Evolutionary conservation across 2,329 filamentous ascomycete species (phyloP).

Genomic region (Neofusicoccum laricinum): DNA sequence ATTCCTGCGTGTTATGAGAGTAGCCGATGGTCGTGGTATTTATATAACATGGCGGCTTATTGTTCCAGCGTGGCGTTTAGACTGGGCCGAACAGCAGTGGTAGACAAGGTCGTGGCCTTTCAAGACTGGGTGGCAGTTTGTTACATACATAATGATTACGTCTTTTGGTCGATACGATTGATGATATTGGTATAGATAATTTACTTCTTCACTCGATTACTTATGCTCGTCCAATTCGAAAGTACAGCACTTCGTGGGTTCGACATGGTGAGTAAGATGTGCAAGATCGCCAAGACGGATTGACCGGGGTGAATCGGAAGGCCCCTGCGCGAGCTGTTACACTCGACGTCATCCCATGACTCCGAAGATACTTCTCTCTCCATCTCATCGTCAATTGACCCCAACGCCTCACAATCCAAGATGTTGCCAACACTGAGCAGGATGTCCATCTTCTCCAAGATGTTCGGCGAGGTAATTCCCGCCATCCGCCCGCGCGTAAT

Average conservation of each 20-base stretch:
- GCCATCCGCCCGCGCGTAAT: background rate
- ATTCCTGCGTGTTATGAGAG: background rate
- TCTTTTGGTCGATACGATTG: background rate
- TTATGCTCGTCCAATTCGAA: no score
- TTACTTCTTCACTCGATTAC: background rate
- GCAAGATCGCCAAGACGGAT: background rate
- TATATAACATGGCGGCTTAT: background rate
- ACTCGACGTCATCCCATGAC: slow-evolving; percentile 16
- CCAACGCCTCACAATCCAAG: background rate
- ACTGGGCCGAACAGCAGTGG: background rate
- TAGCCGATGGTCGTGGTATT: background rate
- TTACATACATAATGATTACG: background rate
- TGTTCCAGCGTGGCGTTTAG: slow-evolving; percentile 10
- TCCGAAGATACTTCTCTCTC: background rate
- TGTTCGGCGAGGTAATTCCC: slow-evolving; percentile 18
- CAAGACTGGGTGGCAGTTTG: background rate
- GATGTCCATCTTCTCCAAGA: slow-evolving; percentile 1
- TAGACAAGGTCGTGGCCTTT: background rate
- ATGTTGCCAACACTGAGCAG: slow-evolving; percentile 14
- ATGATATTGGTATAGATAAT: background rate
- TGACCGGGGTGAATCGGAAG: background rate
- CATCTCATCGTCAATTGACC: background rate
- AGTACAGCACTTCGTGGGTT: background rate
- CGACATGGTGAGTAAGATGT: background rate
- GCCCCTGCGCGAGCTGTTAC: slow-evolving; percentile 12